Evolutionary conservation across 257 asterid genomes (phyloP).

Genomic region (Penstemon eatonii): DNA sequence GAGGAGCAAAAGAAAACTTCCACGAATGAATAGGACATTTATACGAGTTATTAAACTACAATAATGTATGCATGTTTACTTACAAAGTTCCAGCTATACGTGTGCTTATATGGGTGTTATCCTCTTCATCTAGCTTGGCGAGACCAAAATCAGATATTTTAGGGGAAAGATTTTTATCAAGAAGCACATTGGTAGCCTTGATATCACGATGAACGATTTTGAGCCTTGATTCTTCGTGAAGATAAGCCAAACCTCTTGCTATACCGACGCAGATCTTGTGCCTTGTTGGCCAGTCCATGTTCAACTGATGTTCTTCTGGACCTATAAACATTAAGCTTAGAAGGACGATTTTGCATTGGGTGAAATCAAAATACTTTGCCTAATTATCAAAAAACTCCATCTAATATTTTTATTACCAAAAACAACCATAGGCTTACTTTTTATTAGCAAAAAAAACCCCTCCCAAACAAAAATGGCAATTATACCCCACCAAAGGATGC

Average conservation of each 20-base stretch:
- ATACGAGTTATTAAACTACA: not conserved
- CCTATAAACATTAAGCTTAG: constrained; percentile 32
- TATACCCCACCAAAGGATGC: no score
- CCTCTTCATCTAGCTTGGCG: constrained; percentile 62
- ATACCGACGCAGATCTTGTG: constrained; percentile 54
- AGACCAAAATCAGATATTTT: constrained; percentile 64
- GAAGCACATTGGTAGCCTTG: constrained; percentile 61
- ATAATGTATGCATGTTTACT: constrained; percentile 24
- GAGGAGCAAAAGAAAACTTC: not conserved
- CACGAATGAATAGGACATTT: no score
- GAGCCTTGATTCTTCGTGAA: constrained; percentile 57
- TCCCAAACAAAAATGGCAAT: no score
- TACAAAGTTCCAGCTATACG: constrained; percentile 65
- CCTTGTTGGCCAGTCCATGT: constrained; percentile 57
- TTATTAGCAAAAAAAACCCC: no score
- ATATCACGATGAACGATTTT: constrained; percentile 63
- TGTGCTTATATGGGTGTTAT: constrained; percentile 60
- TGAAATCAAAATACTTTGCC: no score
- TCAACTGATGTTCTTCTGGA: constrained; percentile 41
- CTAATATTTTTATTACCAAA: no score
- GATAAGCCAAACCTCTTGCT: constrained; percentile 63
- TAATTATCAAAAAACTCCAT: no score
- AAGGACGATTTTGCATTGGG: not conserved
- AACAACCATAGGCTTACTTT: no score
- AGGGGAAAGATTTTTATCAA: constrained; percentile 46